phyloP scores from a whole-genome alignment of 176 grass and related monocot species.

The Juncus inflexus region DNA sequence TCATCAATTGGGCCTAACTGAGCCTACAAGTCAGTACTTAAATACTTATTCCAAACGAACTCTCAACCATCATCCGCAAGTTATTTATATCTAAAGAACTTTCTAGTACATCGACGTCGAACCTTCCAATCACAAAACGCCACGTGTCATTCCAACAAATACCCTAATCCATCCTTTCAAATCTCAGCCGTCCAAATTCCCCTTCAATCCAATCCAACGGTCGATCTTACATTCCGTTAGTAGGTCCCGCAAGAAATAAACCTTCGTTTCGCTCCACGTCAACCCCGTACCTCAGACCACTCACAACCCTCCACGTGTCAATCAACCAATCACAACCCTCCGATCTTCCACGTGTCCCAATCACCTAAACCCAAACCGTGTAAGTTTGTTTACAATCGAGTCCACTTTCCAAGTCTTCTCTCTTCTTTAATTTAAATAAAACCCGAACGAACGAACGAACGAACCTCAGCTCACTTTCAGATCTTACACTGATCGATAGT shows the following conservation, averaged over 20 bases:
- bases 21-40: too few relatives aligned
- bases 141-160: background rate
- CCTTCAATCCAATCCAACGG: constrained; percentile 35
- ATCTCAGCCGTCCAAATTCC: constrained; percentile 22
- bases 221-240: background rate
- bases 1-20: too few relatives aligned
- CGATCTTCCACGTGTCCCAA: constrained; percentile 41
- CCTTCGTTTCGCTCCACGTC: constrained; percentile 38
- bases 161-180: background rate
- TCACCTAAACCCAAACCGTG: constrained; percentile 19
- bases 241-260: constrained; percentile 8
- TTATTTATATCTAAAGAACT: constrained; percentile 34
- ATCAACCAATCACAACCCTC: background rate
- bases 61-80: too few relatives aligned
- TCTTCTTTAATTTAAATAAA: constrained; percentile 10
- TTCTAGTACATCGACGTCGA: constrained; percentile 65
- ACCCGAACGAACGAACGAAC: constrained; percentile 3
- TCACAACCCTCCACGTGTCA: constrained; percentile 31
- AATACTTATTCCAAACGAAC: too few relatives aligned
- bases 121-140: background rate
- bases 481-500: constrained; percentile 19
- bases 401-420: constrained; percentile 17
- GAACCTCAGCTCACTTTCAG: background rate
- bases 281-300: constrained; percentile 5
- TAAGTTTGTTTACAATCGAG: background rate